These are phyloP conservation scores for Gymnopilus junonius DNA, from an alignment of 768 basidiomycete genomes.

Conservation along the genomic window DNA sequence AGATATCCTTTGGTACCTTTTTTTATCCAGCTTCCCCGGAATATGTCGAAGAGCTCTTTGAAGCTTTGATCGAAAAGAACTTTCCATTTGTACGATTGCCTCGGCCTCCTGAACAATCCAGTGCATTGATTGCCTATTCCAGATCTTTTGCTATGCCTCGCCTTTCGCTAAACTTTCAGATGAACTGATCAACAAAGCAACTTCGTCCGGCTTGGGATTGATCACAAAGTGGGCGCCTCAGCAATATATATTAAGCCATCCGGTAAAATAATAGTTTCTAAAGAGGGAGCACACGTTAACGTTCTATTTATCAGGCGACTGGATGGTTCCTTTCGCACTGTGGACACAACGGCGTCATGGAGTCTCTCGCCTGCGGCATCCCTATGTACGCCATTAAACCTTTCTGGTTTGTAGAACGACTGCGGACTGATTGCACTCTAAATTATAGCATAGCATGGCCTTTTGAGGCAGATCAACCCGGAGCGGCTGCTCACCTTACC, in stretches of 20 bases:
- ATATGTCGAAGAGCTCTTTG: slow-evolving; percentile 6
- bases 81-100: not conserved
- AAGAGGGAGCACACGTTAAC: not conserved
- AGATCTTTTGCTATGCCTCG: slow-evolving; percentile 7
- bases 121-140: not conserved
- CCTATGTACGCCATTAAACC: slow-evolving; percentile 1
- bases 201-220: not conserved
- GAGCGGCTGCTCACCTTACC: not conserved
- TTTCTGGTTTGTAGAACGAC: not conserved
- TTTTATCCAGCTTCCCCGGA: not conserved
- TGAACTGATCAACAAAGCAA: not conserved
- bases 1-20: slow-evolving; percentile 10
- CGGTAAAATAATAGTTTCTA: not conserved
- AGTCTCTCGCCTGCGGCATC: slow-evolving; percentile 5
- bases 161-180: slow-evolving; percentile 4
- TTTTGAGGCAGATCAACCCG: not conserved
- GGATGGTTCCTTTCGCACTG: slow-evolving; percentile 11
- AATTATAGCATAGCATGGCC: not conserved
- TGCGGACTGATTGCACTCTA: not conserved
- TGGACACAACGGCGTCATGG: slow-evolving; percentile 9
- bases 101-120: not conserved
- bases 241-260: slow-evolving; percentile 3
- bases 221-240: slow-evolving; percentile 6
- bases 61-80: slow-evolving; percentile 5
- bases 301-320: not conserved